Evolutionary conservation across 768 basidiomycete species (phyloP), one percentile per base, ranked within the genome.

Genomic region (Termitomyces sp.): DNA sequence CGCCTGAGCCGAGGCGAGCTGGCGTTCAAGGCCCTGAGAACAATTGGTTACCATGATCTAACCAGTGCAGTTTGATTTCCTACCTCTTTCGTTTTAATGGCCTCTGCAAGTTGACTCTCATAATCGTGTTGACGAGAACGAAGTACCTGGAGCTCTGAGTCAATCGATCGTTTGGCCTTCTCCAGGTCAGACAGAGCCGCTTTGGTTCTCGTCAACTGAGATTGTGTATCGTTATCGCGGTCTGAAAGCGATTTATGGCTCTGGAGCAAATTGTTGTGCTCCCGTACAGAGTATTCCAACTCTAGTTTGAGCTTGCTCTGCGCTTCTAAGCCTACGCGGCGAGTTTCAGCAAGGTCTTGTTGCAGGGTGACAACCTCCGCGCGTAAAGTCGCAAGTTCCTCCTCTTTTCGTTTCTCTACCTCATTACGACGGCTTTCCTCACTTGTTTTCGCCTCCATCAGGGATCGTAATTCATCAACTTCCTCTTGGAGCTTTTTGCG

Each of bases 351-450:
- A 16, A 94, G 77, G 34, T 92, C 87, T 43, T 82, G 74, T 46
- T 90, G 87, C 31, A 92, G 72, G 41, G 79, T 77, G 20, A 68
- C 65, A 22, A 82, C 80, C 64, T 92, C 86, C 10, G 67, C 66
- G 22, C 94, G 86, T 6, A 99, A 76, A 31, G 85, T 79, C 0
- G 72, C 69, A 12, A 98, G 83, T 70, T 99, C 96, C 46, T 83
- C 78, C 62, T 98, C 94, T 64, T 87, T 92, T 71, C 89, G 88
- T 70, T 86, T 87, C 68, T 94, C 92, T 0, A 86, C 92, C 67
- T 97, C 91, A 34, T 79, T 81, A 18, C 91, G 83, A 31, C 87
- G 86, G 9, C 83, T 88, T 65, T 94, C 94, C 69, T 98, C 94
- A 26, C 85, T 87, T 0, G 87, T 82, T 69, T 94, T 97, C 1